A percentile compares a stretch with the other conserved stretches of the same genome.
phyloP scores from a whole-genome alignment of 306 rosid species.

The Glycine soja region DNA sequence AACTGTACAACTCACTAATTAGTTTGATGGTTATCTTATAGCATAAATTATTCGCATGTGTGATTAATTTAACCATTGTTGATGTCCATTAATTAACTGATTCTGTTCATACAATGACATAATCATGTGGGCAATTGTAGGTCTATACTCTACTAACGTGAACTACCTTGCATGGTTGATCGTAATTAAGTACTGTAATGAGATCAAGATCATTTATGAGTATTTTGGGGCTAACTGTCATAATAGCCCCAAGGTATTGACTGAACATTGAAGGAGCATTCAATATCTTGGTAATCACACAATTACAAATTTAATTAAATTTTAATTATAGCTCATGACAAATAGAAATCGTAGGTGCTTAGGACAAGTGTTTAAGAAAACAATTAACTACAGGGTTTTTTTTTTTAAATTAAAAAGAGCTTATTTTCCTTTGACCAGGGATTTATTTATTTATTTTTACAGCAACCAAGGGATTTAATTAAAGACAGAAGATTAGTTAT shows the following conservation, averaged over 20 bases:
- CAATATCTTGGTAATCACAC: background rate
- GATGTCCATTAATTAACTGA: constrained; percentile 4
- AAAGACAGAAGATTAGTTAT: too few species aligned
- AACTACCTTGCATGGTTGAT: background rate
- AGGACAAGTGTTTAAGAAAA: background rate
- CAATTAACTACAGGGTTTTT: background rate
- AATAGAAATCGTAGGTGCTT: background rate
- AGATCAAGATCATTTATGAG: background rate
- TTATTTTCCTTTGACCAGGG: background rate
- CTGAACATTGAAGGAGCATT: background rate
- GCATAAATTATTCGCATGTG: constrained; percentile 6
- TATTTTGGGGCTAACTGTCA: background rate
- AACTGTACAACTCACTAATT: constrained; percentile 21
- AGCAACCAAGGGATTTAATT: background rate
- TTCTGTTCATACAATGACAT: background rate
- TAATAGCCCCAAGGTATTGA: background rate
- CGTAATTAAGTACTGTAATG: background rate
- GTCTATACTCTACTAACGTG: background rate
- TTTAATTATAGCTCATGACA: background rate
- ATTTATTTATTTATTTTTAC: too few species aligned
- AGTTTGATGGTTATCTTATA: constrained; percentile 16
- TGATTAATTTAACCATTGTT: constrained; percentile 30
- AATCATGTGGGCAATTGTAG: background rate
- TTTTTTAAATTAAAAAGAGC: too few species aligned
- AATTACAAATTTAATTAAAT: background rate